Evolutionary conservation across 257 asterid genomes (phyloP).

Genomic region (Salvia hispanica): DNA sequence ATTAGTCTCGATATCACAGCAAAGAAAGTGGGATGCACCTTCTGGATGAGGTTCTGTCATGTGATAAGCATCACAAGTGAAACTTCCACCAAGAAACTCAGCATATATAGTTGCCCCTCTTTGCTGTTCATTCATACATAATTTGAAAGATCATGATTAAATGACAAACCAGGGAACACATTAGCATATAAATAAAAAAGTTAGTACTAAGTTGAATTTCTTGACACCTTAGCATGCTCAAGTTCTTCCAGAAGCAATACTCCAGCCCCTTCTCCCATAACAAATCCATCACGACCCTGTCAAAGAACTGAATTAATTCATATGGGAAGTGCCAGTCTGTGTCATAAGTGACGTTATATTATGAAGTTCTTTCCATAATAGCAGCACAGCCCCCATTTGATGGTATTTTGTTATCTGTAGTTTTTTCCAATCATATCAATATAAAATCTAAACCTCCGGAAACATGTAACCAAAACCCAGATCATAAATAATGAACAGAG

Average conservation of each 20-base stretch:
- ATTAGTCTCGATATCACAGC: no score
- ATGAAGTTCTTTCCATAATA: constrained; percentile 2
- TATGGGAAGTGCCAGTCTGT: background rate
- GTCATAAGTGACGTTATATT: background rate
- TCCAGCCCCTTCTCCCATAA: constrained; percentile 99
- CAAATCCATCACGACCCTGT: constrained; percentile 96
- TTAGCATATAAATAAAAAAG: constrained; percentile 6
- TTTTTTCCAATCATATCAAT: background rate
- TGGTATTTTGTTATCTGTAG: background rate
- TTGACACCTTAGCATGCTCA: constrained; percentile 85
- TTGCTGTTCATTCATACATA: constrained; percentile 48
- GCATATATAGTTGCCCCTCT: constrained; percentile 97
- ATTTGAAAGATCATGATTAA: constrained; percentile 23
- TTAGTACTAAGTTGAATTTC: constrained; percentile 23
- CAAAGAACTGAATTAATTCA: constrained; percentile 24
- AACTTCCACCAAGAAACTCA: constrained; percentile 98
- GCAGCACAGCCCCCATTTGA: constrained; percentile 16
- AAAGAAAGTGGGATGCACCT: constrained; percentile 50
- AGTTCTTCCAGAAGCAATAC: constrained; percentile 93
- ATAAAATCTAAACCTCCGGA: constrained; percentile 12
- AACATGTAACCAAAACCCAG: constrained; percentile 16
- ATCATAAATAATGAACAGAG: constrained; percentile 1
- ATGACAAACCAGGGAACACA: constrained; percentile 1
- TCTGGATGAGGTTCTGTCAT: constrained; percentile 98
- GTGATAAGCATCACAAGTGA: constrained; percentile 97